Base-by-base conservation (phyloP, 2,329 filamentous ascomycete species). In the Penicillium vulpinum region DNA sequence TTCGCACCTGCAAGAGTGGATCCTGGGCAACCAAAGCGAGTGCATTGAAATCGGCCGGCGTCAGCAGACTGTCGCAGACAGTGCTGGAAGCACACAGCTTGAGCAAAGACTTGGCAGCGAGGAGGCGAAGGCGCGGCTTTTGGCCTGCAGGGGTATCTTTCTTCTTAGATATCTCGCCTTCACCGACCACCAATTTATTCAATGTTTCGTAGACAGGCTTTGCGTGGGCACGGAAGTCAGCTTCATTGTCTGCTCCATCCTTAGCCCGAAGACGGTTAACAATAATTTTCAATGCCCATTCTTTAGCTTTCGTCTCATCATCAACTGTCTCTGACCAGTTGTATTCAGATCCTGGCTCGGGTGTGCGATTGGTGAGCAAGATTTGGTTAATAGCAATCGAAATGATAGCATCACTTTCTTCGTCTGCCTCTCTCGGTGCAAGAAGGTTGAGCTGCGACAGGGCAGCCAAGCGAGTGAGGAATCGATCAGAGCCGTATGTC, bases 11-110 rank as follows among this genome's bases (percentile, higher is more conserved):
- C 2, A 84, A 77, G 48, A 89, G 81, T 6, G 82, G 81, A 68
- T 97, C 92, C 70, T 97, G 93, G 2, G 89, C 85, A 13, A 96
- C 84, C 59, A 90, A 83, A 0, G 92, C 89, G 11, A 99, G 82
- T 28, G 85, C 82, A 70, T 96, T 91, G 76, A 97, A 99, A 67
- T 89, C 87, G 5, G 79, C 72, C 0, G 89, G 85, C 5, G 84
- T 83, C 47, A 97, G 81, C 21, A 91, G 76, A 46, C 88, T 85
- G 67, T 97, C 93, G 62, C 75, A 79, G 22, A 93, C 86, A 28
- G 84, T 82, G 68, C 88, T 89, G 41, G 85, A 81, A 21, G 86
- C 88, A 69, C 91, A 96, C 4, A 99, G 79, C 75, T 97, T 99
- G 62, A 97, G 78, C 31, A 90, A 81, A 33, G 90, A 83, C 62